phyloP scores from a whole-genome alignment of 2,329 filamentous ascomycete genomes.

The Ascochyta pisi region DNA sequence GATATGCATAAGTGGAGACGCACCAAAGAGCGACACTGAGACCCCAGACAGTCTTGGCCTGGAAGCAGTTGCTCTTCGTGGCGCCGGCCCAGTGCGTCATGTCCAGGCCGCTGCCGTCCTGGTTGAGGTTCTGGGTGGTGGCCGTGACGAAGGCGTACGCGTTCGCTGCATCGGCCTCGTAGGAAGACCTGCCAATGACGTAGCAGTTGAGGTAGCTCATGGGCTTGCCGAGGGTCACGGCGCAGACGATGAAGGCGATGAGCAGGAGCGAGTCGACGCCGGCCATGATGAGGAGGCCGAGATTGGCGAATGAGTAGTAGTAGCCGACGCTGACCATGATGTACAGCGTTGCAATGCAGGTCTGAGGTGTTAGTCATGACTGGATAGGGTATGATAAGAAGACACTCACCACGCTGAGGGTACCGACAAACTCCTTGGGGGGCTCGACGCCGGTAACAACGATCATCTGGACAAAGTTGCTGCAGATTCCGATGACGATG shows the following conservation, averaged over 20 bases:
- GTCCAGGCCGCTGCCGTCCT: slow-evolving; percentile 57
- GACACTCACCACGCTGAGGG: slow-evolving; percentile 74
- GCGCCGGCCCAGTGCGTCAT: slow-evolving; percentile 65
- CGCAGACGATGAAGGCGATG: slow-evolving; percentile 78
- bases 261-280: slow-evolving; percentile 73
- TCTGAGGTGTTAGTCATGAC: slow-evolving; percentile 57
- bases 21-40: slow-evolving; percentile 78
- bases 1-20: slow-evolving; percentile 31
- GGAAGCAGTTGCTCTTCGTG: slow-evolving; percentile 72
- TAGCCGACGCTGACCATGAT: slow-evolving; percentile 71
- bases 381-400: slow-evolving; percentile 25
- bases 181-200: slow-evolving; percentile 56
- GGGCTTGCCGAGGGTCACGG: slow-evolving; percentile 79
- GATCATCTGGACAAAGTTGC: slow-evolving; percentile 83
- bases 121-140: slow-evolving; percentile 60
- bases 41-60: slow-evolving; percentile 89
- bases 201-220: slow-evolving; percentile 79
- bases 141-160: slow-evolving; percentile 63
- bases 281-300: slow-evolving; percentile 76
- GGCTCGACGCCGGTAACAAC: slow-evolving; percentile 69
- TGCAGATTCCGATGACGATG: slow-evolving; percentile 77
- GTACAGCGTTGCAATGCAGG: slow-evolving; percentile 80
- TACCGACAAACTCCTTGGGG: slow-evolving; percentile 77
- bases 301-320: slow-evolving; percentile 79
- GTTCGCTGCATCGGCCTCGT: slow-evolving; percentile 53